Evolutionary conservation across 176 grass and related monocot genomes (phyloP), one percentile per base, ranked within the genome.

Genomic region (Coix lacrymajobi): DNA sequence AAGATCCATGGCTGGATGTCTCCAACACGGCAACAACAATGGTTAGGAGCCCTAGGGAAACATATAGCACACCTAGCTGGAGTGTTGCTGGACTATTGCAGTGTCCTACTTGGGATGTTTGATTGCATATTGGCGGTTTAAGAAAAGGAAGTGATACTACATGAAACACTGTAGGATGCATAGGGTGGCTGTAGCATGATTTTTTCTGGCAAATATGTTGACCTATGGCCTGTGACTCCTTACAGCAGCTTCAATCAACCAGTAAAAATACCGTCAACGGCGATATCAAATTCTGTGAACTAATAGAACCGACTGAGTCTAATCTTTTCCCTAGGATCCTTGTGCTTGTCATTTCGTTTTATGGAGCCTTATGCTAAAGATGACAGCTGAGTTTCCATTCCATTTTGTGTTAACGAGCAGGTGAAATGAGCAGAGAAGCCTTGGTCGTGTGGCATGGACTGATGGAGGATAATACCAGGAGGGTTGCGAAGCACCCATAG

Each of bases 1-100:
- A 95, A 73, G 76, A 79, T 92, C 69, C 87, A 86, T 64, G 90
- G 90, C 19, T 70, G 60, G 25, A 92, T 79, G 3, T 71, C 92
- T 75, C 92, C 89, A 34, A 71, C 82, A 24, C 87, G n/a, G n/a
- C n/a, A n/a, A n/a, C n/a, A n/a, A n/a, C 89, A 9, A 94, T 78
- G 15, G 58, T 60, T 72, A 92, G 84, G 48, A 92, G 72, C 49
- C 78, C 81, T 52, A 95, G 77, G 19, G 85, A 92, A 76, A 95
- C 49, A 46, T 89, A 92, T 17, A 95, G 70, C 62, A 76, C 32
- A 34, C 78, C 30, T 45, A 71, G 48, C 91, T 90, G 86, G 15
- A 89, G 82, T 25, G 19, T 86, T 69, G 89, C 89, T 87, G 86
- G 82, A 61, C 80, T 41, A 9, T 52, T 66, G 58, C 81, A 86